Conservation (phyloP, 257 asterid species). For the Misopates orontium region DNA sequence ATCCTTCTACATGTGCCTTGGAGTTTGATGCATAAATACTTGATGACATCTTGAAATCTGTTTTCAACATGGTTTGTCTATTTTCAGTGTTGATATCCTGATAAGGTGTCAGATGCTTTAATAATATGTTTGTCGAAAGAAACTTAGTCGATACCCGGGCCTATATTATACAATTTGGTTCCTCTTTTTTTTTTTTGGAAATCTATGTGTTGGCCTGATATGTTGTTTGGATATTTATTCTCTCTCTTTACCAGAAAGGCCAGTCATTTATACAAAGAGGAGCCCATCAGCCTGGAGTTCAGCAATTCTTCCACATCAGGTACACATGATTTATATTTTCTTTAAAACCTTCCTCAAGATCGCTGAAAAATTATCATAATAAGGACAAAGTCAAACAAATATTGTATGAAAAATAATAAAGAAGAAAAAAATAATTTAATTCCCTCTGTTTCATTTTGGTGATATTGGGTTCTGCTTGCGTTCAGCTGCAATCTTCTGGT, state of each 20-base stretch:
- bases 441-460: constrained; percentile 7
- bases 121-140: constrained; percentile 6
- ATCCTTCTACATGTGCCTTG: constrained; percentile 16
- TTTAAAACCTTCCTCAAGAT: constrained; percentile 5
- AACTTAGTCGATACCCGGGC: constrained; percentile 11
- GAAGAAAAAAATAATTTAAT: neutral
- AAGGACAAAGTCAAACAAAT: neutral
- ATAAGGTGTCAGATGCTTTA: constrained; percentile 6
- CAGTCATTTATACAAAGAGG: constrained; percentile 65
- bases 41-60: neutral
- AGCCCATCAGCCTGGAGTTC: constrained; percentile 69
- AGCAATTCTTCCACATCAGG: constrained; percentile 76
- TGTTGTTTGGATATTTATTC: constrained; percentile 15
- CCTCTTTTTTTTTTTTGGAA: constrained; percentile 6
- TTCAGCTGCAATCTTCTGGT: constrained; percentile 54
- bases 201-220: constrained; percentile 19
- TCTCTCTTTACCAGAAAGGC: constrained; percentile 57
- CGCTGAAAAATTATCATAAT: neutral
- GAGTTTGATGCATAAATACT: neutral
- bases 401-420: neutral
- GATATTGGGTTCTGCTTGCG: constrained; percentile 19
- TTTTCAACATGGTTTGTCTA: constrained; percentile 4
- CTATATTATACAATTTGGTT: no score
- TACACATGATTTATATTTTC: constrained; percentile 31
- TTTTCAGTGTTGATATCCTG: neutral